phyloP scores from a whole-genome alignment of 2,329 filamentous ascomycete species.

The Ascochyta fabae region DNA sequence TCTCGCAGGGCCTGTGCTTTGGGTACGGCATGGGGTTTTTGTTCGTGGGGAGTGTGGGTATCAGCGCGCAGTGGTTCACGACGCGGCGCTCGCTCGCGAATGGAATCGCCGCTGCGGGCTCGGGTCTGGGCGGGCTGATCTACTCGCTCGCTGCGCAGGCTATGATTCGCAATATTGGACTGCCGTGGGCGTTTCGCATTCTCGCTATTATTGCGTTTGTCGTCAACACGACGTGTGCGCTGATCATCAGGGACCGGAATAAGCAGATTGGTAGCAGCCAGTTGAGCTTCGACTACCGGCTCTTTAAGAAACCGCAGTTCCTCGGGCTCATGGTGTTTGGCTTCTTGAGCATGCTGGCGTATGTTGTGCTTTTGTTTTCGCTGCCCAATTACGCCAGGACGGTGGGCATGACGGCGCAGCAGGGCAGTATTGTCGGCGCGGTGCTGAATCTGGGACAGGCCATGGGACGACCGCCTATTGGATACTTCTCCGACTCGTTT shows the following conservation, averaged over 20 bases:
- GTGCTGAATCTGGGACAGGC: conserved; percentile 72
- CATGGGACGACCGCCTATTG: conserved; percentile 73
- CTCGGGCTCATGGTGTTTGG: conserved; percentile 70
- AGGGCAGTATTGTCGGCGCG: conserved; percentile 75
- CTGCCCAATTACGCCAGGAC: conserved; percentile 74
- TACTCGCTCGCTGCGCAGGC: conserved; percentile 72
- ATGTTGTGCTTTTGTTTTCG: conserved; percentile 78
- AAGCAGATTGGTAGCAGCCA: conserved; percentile 72
- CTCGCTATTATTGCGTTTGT: conserved; percentile 68
- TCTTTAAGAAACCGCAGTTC: conserved; percentile 70
- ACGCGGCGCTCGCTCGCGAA: conserved; percentile 73
- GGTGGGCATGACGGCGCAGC: conserved; percentile 69
- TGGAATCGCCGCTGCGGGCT: conserved; percentile 71
- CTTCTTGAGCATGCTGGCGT: conserved; percentile 74
- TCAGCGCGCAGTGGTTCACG: conserved; percentile 77
- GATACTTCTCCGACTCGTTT: conserved; percentile 72
- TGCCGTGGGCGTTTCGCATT: conserved; percentile 72
- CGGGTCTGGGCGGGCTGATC: conserved; percentile 74
- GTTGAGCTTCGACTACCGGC: conserved; percentile 49
- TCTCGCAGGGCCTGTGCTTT: conserved; percentile 77
- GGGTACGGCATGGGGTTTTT: conserved; percentile 80
- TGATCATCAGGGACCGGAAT: conserved; percentile 75
- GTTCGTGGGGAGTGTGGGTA: conserved; percentile 71
- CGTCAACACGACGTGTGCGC: conserved; percentile 67
- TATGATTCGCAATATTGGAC: conserved; percentile 69